phyloP scores from a whole-genome alignment of 306 rosid species.

The Morella rubra region DNA sequence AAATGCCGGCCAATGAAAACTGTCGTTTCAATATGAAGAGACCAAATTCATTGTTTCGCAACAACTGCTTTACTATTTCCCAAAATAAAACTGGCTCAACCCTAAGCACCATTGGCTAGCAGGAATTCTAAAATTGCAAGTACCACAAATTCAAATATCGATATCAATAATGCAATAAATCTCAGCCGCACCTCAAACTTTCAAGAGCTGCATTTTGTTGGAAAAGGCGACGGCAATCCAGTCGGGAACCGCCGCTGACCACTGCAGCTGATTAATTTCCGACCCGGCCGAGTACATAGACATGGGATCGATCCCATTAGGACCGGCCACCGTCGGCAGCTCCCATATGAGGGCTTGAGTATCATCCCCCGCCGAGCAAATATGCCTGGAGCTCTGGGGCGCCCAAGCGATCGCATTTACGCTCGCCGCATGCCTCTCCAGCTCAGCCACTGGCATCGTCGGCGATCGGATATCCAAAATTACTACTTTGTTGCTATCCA shows the following conservation, averaged over 20 bases:
- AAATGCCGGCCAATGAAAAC: neutral
- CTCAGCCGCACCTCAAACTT: slow-evolving; percentile 51
- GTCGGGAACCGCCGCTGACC: slow-evolving; percentile 82
- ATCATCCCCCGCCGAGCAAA: slow-evolving; percentile 85
- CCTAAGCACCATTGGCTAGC: neutral
- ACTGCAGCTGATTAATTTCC: slow-evolving; percentile 91
- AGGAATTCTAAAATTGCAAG: neutral
- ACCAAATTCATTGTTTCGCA: neutral
- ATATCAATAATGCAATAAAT: neutral
- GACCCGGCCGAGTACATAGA: slow-evolving; percentile 65
- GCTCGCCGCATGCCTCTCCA: slow-evolving; percentile 73
- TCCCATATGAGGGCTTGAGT: slow-evolving; percentile 91
- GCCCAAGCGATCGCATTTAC: slow-evolving; percentile 85
- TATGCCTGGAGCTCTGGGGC: slow-evolving; percentile 64
- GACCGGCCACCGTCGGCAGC: slow-evolving; percentile 74
- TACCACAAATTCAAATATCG: neutral
- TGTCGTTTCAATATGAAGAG: neutral
- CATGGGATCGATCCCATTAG: slow-evolving; percentile 75
- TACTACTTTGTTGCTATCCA: slow-evolving; percentile 88
- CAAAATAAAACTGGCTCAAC: neutral
- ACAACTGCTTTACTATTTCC: neutral
- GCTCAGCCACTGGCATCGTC: slow-evolving; percentile 81
- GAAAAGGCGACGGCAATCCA: slow-evolving; percentile 91
- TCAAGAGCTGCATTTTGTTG: slow-evolving; percentile 90
- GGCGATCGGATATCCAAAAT: slow-evolving; percentile 90